Evolutionary conservation across 768 basidiomycete genomes (phyloP).

Genomic region (Calocera cornea): DNA sequence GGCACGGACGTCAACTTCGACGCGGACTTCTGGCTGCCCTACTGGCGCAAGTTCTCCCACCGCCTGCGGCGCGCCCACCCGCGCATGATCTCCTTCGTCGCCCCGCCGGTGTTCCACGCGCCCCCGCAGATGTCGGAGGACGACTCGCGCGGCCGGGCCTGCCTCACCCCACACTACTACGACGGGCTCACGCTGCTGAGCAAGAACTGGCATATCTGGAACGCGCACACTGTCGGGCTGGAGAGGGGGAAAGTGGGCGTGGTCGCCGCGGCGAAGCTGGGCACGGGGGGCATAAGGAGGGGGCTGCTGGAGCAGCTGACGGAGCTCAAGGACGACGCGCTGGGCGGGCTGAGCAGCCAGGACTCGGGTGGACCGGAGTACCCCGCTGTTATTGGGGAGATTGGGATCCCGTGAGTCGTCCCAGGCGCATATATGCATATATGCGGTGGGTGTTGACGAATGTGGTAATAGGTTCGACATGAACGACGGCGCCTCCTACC

Average conservation of each 20-base stretch:
- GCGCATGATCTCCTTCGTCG: slow-evolving; percentile 75
- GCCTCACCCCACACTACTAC: slow-evolving; percentile 79
- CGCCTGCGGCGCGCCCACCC: slow-evolving; percentile 58
- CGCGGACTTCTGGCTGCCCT: slow-evolving; percentile 64
- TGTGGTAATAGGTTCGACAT: slow-evolving; percentile 49
- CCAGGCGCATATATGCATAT: background rate
- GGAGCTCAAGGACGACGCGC: slow-evolving; percentile 52
- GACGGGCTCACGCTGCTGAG: slow-evolving; percentile 90
- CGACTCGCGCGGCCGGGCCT: slow-evolving; percentile 48
- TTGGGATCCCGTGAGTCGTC: slow-evolving; percentile 56
- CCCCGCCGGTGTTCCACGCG: slow-evolving; percentile 75
- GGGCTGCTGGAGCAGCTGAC: slow-evolving; percentile 64
- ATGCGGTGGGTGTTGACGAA: background rate
- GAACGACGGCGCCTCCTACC: slow-evolving; percentile 77
- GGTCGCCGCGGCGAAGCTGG: slow-evolving; percentile 18
- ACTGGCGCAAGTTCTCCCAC: slow-evolving; percentile 42
- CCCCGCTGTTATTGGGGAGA: slow-evolving; percentile 90
- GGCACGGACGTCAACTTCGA: slow-evolving; percentile 48
- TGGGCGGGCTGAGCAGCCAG: slow-evolving; percentile 9
- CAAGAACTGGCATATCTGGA: slow-evolving; percentile 47
- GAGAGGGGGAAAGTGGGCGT: slow-evolving; percentile 17
- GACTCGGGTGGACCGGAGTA: slow-evolving; percentile 43
- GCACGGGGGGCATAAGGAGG: slow-evolving; percentile 13
- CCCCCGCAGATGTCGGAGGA: slow-evolving; percentile 52
- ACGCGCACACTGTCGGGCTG: slow-evolving; percentile 13